phyloP scores from a whole-genome alignment of 208 protist genomes.

The Leishmania arabica region DNA sequence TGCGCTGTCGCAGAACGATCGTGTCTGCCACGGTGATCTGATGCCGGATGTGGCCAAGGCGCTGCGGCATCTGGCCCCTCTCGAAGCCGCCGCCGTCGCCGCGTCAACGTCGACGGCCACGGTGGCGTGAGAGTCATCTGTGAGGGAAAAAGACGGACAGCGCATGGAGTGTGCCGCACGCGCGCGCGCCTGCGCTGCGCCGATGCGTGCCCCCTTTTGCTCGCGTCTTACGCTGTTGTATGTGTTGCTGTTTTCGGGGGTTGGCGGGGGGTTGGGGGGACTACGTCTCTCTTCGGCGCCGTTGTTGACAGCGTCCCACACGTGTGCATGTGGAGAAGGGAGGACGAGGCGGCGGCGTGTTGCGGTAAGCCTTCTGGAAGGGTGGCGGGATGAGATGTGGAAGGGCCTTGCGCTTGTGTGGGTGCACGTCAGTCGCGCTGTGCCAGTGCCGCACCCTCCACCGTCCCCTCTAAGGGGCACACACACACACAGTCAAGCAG shows the following conservation, averaged over 20 bases:
- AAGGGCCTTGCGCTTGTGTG: not conserved
- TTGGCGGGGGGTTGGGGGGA: no score
- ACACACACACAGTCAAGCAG: not conserved
- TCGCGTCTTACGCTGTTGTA: slow-evolving; percentile 1
- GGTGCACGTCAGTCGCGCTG: not conserved
- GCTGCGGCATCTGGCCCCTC: slow-evolving; percentile 13
- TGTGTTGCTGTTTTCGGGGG: not conserved
- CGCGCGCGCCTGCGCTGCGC: not conserved
- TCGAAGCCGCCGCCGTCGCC: slow-evolving; percentile 6
- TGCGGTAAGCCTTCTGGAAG: not conserved
- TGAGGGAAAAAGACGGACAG: not conserved
- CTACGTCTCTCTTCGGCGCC: not conserved
- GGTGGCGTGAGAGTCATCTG: not conserved
- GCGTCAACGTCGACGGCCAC: not conserved
- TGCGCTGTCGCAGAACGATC: not conserved
- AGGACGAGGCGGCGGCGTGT: not conserved
- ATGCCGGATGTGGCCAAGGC: slow-evolving; percentile 7
- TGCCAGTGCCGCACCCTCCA: not conserved
- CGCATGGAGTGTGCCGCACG: not conserved
- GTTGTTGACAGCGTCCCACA: not conserved
- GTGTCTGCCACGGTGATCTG: slow-evolving; percentile 2
- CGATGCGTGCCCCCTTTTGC: not conserved
- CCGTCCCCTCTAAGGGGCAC: not conserved
- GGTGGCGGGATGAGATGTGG: not conserved
- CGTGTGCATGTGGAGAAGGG: not conserved